Evolutionary conservation across 83 land plant species (phyloP).

Genomic region (Diphasiastrum complanatum): DNA sequence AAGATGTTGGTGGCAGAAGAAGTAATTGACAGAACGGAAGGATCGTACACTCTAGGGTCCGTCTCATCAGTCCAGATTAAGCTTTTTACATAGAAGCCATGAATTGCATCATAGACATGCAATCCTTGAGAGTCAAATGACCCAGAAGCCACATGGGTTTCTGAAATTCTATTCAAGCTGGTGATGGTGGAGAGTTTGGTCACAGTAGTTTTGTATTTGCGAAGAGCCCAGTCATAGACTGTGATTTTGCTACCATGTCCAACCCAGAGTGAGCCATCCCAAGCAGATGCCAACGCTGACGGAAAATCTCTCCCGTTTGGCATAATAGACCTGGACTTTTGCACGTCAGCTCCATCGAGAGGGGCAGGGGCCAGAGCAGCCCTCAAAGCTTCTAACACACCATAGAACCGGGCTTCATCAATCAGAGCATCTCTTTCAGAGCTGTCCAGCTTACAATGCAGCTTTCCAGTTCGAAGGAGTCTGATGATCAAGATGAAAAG

Average conservation of each 20-base stretch:
- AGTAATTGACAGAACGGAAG: conserved; percentile 50
- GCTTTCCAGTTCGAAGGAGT: conserved; percentile 62
- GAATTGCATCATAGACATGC: conserved; percentile 54
- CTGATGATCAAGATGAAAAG: conserved; percentile 59
- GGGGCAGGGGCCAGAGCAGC: conserved; percentile 47
- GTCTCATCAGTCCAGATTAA: conserved; percentile 56
- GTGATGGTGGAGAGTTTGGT: conserved; percentile 64
- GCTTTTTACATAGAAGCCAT: conserved; percentile 43
- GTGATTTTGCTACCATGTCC: conserved; percentile 82
- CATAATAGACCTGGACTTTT: conserved; percentile 36
- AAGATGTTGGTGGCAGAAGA: conserved; percentile 35
- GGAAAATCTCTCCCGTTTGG: conserved; percentile 46
- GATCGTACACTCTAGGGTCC: conserved; percentile 61
- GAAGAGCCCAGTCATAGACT: conserved; percentile 58
- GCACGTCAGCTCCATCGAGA: conserved; percentile 59
- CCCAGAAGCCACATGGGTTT: conserved; percentile 52
- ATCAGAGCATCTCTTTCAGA: conserved; percentile 46
- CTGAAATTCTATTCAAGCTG: conserved; percentile 38
- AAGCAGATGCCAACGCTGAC: conserved; percentile 45
- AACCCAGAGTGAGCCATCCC: conserved; percentile 70
- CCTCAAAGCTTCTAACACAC: conserved; percentile 40
- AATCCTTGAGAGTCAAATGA: conserved; percentile 49
- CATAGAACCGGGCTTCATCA: conserved; percentile 69
- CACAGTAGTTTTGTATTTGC: conserved; percentile 46
- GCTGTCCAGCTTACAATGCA: conserved; percentile 37